phyloP scores from a whole-genome alignment of 2,329 filamentous ascomycete genomes.

The Colletotrichum orchidophilum region DNA sequence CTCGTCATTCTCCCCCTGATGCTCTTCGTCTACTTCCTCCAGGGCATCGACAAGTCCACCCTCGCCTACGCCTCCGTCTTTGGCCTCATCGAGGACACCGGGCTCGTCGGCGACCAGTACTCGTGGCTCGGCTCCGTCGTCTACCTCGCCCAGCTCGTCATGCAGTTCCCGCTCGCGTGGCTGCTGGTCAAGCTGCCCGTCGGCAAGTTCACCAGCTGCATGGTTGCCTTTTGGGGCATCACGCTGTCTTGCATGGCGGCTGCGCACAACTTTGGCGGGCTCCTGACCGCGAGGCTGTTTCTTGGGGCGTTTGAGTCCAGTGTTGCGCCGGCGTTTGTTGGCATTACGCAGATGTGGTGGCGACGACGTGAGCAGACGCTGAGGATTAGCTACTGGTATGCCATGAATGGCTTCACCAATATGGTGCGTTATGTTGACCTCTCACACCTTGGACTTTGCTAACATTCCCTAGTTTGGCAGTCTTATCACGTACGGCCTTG shows the following conservation, averaged over 20 bases:
- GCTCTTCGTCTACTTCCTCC: conserved; percentile 69
- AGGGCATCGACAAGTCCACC: conserved; percentile 46
- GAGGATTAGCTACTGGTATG: conserved; percentile 43
- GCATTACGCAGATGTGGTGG: conserved; percentile 56
- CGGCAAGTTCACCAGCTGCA: conserved; percentile 61
- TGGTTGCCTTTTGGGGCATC: conserved; percentile 64
- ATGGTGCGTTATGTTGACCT: background rate
- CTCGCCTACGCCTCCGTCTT: conserved; percentile 68
- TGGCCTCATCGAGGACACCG: conserved; percentile 66
- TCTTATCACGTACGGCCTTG: conserved; percentile 66
- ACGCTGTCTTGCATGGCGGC: conserved; percentile 61
- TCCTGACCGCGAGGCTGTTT: conserved; percentile 56
- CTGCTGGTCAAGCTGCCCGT: conserved; percentile 63
- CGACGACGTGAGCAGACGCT: conserved; percentile 45
- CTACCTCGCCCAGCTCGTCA: conserved; percentile 67
- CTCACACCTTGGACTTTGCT: background rate
- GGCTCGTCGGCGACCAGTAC: conserved; percentile 64
- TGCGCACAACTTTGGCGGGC: conserved; percentile 55
- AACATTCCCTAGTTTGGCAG: conserved; percentile 53
- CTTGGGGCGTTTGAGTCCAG: conserved; percentile 58
- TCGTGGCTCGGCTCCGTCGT: conserved; percentile 71
- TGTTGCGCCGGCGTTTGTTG: conserved; percentile 58
- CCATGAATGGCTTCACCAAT: conserved; percentile 42
- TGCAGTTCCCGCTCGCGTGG: conserved; percentile 64
- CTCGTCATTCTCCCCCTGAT: conserved; percentile 55